These are phyloP conservation scores for Prototheca cutis DNA, from an alignment of 163 green algal species.

Conservation along the genomic window DNA sequence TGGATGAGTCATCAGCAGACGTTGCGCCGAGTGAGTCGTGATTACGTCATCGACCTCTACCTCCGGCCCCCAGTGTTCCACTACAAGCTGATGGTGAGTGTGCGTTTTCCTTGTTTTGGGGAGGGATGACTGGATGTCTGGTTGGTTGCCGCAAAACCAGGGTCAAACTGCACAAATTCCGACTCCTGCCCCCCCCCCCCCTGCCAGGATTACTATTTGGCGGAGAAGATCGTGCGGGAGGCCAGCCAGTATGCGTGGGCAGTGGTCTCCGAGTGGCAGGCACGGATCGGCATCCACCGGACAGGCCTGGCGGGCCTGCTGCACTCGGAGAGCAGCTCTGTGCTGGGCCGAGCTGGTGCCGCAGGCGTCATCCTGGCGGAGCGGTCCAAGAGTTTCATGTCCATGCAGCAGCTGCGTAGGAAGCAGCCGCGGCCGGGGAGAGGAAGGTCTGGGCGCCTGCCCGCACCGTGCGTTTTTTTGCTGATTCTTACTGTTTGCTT, in stretches of 20 bases:
- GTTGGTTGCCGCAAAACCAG: too few relatives aligned
- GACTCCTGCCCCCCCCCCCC: constrained; percentile 38
- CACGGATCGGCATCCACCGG: constrained; percentile 10
- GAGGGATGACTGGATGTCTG: too few relatives aligned
- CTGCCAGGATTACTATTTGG: constrained; percentile 61
- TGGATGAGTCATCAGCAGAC: constrained; percentile 62
- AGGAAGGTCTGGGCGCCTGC: too few relatives aligned
- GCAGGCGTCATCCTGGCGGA: not conserved
- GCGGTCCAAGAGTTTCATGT: constrained; percentile 20
- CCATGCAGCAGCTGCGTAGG: constrained; percentile 52
- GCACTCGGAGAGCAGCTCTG: not conserved
- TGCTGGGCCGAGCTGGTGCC: too few relatives aligned
- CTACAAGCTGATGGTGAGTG: constrained; percentile 54
- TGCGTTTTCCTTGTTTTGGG: too few relatives aligned
- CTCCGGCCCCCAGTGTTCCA: constrained; percentile 52
- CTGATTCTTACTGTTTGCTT: too few relatives aligned
- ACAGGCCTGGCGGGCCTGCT: not conserved
- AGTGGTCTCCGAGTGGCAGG: constrained; percentile 44
- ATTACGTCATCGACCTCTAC: constrained; percentile 69
- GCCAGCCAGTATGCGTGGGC: constrained; percentile 46
- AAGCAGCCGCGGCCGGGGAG: constrained; percentile 27
- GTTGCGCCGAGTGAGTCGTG: constrained; percentile 36
- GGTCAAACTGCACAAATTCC: constrained; percentile 60
- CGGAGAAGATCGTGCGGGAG: constrained; percentile 60
- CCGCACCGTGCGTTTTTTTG: too few relatives aligned